Percentiles rank a stretch among this genome's conserved stretches.
These are phyloP conservation scores for Neophaeococcomyces mojaviensis DNA, from an alignment of 2,329 filamentous ascomycete species.

Conservation along the genomic window DNA sequence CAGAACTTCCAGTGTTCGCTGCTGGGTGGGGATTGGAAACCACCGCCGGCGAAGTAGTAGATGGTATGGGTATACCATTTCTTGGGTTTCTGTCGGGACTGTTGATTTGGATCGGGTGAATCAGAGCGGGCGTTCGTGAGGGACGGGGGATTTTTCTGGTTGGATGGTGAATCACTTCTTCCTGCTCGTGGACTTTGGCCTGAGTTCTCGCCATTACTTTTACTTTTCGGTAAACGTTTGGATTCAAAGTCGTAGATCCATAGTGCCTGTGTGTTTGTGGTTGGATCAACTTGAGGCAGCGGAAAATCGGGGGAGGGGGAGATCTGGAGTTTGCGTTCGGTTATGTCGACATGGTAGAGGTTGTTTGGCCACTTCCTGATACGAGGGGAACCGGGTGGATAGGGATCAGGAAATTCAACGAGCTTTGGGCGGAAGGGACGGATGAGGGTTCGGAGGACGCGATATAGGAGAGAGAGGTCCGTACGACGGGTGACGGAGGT, in stretches of 20 bases:
- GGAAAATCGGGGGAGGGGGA: neutral
- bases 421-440: conserved; percentile 18
- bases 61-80: conserved; percentile 28
- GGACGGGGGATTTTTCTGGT: too few species aligned
- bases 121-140: too few species aligned
- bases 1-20: conserved; percentile 47
- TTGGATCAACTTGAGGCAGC: neutral
- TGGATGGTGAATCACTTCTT: too few species aligned
- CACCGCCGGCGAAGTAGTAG: conserved; percentile 51
- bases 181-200: too few species aligned
- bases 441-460: conserved; percentile 13
- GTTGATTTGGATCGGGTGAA: too few species aligned
- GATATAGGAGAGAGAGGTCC: conserved; percentile 16
- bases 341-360: conserved; percentile 2
- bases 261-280: neutral
- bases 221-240: neutral
- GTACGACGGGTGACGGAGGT: conserved; percentile 7
- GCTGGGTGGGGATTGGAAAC: conserved; percentile 47
- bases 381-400: conserved; percentile 34
- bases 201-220: too few species aligned
- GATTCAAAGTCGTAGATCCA: conserved; percentile 1
- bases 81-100: neutral
- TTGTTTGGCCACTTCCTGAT: conserved; percentile 20
- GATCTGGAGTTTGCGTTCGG: neutral
- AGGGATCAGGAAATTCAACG: conserved; percentile 11